Conservation (phyloP, 305 asterid species). For the Vinca major region DNA sequence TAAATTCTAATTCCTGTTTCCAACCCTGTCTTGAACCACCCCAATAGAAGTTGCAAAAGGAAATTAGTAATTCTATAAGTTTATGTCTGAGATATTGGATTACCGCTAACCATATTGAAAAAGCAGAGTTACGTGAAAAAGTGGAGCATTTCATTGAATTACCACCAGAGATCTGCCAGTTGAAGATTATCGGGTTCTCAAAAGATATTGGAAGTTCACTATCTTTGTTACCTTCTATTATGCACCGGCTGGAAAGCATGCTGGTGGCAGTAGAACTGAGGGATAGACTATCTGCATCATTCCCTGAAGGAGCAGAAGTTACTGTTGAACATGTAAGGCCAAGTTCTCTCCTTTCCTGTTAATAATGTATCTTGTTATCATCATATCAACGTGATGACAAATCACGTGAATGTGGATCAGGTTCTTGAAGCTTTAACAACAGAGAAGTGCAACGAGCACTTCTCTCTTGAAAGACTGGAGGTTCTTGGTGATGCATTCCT, state of each 20-base stretch:
- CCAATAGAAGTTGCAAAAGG: neutral
- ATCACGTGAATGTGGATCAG: conserved; percentile 38
- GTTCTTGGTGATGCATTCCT: conserved; percentile 99
- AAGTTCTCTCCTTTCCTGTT: conserved; percentile 7
- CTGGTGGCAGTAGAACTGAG: conserved; percentile 83
- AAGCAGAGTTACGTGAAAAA: conserved; percentile 60
- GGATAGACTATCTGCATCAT: conserved; percentile 56
- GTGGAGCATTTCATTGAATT: conserved; percentile 82
- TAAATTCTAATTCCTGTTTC: neutral
- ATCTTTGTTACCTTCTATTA: conserved; percentile 83
- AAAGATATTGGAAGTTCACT: conserved; percentile 93
- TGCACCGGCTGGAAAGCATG: conserved; percentile 85
- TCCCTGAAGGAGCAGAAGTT: conserved; percentile 75
- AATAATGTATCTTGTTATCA: conserved; percentile 1
- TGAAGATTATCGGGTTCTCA: conserved; percentile 87
- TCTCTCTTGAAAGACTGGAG: conserved; percentile 97
- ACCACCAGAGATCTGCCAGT: conserved; percentile 91
- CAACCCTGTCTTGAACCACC: neutral
- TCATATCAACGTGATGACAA: conserved; percentile 10
- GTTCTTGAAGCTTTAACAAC: conserved; percentile 99
- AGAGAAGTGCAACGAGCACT: conserved; percentile 71
- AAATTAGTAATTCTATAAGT: neutral
- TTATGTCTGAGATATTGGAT: conserved; percentile 9
- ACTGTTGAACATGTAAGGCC: conserved; percentile 56
- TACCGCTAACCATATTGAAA: neutral